Conservation (phyloP, 2,329 filamentous ascomycete genomes). For the Neofusicoccum cordaticola region DNA sequence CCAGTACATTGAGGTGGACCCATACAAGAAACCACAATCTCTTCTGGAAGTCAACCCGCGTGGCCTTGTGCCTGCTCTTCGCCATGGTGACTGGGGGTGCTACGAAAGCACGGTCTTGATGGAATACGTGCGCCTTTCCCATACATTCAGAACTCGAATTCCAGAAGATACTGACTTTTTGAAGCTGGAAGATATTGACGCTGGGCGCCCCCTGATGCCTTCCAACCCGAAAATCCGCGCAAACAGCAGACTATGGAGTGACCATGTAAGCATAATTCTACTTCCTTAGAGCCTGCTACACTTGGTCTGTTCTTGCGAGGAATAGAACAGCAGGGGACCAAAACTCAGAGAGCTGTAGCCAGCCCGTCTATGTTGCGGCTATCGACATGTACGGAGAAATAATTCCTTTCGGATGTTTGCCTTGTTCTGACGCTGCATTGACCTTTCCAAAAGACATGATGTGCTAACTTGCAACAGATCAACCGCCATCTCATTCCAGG, state of each 20-base stretch:
- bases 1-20: constrained; percentile 83
- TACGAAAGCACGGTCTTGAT: constrained; percentile 79
- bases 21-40: constrained; percentile 68
- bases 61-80: constrained; percentile 72
- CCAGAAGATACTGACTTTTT: not conserved
- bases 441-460: too few species aligned
- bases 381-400: too few species aligned
- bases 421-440: too few species aligned
- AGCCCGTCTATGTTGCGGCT: too few species aligned
- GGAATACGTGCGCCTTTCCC: constrained; percentile 63
- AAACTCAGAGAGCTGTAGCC: too few species aligned
- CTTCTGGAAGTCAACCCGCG: constrained; percentile 73
- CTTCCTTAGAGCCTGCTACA: not conserved
- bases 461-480: constrained; percentile 50
- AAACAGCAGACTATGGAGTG: constrained; percentile 73
- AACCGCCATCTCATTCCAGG: constrained; percentile 72
- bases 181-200: constrained; percentile 71
- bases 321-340: too few species aligned
- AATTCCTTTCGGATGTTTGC: too few species aligned
- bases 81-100: constrained; percentile 76
- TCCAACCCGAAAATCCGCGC: constrained; percentile 66
- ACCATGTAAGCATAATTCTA: constrained; percentile 56
- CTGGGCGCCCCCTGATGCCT: constrained; percentile 62
- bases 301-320: too few species aligned
- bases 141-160: not conserved